phyloP scores from a whole-genome alignment of 306 rosid genomes.

The Astragalus membranaceus region DNA sequence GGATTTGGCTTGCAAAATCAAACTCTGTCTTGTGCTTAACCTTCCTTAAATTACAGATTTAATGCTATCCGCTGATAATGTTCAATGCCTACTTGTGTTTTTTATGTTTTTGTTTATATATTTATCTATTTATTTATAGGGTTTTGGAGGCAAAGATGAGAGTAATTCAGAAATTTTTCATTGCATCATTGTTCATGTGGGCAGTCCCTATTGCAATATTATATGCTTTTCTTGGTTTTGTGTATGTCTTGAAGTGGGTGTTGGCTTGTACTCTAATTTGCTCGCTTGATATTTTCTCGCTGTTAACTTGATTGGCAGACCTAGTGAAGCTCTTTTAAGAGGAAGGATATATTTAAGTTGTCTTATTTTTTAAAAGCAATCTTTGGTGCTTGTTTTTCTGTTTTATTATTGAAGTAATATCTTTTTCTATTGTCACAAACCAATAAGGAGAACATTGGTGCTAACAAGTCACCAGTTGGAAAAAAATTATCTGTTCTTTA shows the following conservation, averaged over 20 bases:
- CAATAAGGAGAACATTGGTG: background rate
- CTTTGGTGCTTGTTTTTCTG: background rate
- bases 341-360: background rate
- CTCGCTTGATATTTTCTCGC: background rate
- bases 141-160: constrained; percentile 42
- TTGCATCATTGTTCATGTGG: constrained; percentile 54
- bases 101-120: background rate
- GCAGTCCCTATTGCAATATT: constrained; percentile 57
- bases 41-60: too few relatives aligned
- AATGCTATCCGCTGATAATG: too few relatives aligned
- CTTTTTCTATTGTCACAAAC: too few relatives aligned
- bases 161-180: constrained; percentile 57
- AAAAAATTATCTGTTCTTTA: background rate
- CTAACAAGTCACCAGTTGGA: background rate
- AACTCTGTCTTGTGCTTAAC: too few relatives aligned
- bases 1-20: background rate
- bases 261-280: background rate
- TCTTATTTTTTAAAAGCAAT: background rate
- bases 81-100: background rate
- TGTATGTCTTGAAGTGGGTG: background rate
- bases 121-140: background rate
- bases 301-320: background rate
- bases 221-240: constrained; percentile 26
- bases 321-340: background rate
- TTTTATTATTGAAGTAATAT: too few relatives aligned